A percentile compares a stretch with the other conserved stretches of the same genome.
Evolutionary conservation across 345 rosid species (phyloP).

Genomic region (Eucalyptus tenuipes): DNA sequence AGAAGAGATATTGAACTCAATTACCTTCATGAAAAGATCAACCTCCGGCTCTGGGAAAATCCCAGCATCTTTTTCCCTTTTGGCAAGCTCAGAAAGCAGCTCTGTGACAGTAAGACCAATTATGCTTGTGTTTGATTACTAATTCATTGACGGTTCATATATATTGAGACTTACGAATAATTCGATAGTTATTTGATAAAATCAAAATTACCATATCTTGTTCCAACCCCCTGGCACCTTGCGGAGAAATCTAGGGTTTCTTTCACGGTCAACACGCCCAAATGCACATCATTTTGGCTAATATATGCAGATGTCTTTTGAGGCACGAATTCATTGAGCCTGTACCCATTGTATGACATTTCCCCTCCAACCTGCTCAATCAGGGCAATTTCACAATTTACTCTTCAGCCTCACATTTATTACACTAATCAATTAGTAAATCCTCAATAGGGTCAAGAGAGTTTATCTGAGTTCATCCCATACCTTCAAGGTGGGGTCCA

Average conservation of each 20-base stretch:
- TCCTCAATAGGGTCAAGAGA: background rate
- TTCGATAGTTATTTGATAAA: background rate
- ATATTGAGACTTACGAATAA: background rate
- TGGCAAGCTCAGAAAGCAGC: slow-evolving; percentile 59
- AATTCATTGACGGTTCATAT: background rate
- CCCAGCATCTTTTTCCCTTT: slow-evolving; percentile 70
- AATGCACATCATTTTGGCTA: slow-evolving; percentile 86
- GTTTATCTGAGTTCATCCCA: background rate
- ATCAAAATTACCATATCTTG: slow-evolving; percentile 52
- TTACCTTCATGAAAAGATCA: slow-evolving; percentile 88
- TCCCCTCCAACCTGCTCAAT: slow-evolving; percentile 50
- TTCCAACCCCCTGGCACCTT: slow-evolving; percentile 85
- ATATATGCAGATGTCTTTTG: slow-evolving; percentile 84
- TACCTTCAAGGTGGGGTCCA: slow-evolving; percentile 61
- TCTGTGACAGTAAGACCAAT: slow-evolving; percentile 15
- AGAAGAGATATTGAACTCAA: background rate
- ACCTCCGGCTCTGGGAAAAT: slow-evolving; percentile 73
- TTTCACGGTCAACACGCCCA: slow-evolving; percentile 81
- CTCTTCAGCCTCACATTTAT: background rate
- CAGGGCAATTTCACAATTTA: background rate
- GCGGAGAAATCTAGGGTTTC: slow-evolving; percentile 94
- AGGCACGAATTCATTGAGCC: slow-evolving; percentile 56
- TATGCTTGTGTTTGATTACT: background rate
- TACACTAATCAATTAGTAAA: too few species aligned
- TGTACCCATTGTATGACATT: slow-evolving; percentile 63